Conservation (phyloP, 352 stramenopile genomes). For the Globisporangium splendens region DNA sequence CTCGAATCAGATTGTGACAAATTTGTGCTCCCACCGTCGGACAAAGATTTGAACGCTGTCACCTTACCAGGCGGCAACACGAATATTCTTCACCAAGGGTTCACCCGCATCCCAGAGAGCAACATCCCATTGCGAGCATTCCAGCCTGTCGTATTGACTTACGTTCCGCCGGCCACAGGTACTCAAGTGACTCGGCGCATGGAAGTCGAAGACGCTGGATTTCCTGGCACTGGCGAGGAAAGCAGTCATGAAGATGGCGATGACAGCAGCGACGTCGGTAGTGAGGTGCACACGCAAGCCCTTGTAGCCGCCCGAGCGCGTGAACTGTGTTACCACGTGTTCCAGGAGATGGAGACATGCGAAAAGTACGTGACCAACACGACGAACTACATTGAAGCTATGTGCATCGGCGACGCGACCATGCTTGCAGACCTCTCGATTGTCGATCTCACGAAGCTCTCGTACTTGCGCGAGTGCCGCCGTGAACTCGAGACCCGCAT, state of each 20-base stretch:
- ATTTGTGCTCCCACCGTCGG: conserved; percentile 13
- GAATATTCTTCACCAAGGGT: conserved; percentile 9
- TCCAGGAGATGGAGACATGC: conserved; percentile 16
- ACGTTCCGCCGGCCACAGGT: background rate
- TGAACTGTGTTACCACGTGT: conserved; percentile 23
- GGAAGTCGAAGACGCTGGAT: background rate
- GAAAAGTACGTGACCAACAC: conserved; percentile 24
- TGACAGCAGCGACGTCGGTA: background rate
- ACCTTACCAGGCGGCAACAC: background rate
- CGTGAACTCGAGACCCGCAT: conserved; percentile 24
- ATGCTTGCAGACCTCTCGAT: conserved; percentile 18
- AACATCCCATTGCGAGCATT: conserved; percentile 6
- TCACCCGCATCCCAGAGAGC: background rate
- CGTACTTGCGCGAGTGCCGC: conserved; percentile 29
- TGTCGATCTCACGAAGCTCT: conserved; percentile 29
- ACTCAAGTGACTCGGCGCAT: background rate
- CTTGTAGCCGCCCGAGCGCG: background rate
- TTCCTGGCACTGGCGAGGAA: background rate
- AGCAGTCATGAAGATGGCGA: conserved; percentile 3
- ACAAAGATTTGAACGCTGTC: conserved; percentile 21
- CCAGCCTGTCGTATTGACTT: background rate
- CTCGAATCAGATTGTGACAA: conserved; percentile 13
- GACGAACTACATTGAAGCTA: conserved; percentile 21
- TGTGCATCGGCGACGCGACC: conserved; percentile 20
- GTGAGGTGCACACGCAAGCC: conserved; percentile 3